Conservation (phyloP, 768 basidiomycete species). For the Cubamyces lactineus region DNA sequence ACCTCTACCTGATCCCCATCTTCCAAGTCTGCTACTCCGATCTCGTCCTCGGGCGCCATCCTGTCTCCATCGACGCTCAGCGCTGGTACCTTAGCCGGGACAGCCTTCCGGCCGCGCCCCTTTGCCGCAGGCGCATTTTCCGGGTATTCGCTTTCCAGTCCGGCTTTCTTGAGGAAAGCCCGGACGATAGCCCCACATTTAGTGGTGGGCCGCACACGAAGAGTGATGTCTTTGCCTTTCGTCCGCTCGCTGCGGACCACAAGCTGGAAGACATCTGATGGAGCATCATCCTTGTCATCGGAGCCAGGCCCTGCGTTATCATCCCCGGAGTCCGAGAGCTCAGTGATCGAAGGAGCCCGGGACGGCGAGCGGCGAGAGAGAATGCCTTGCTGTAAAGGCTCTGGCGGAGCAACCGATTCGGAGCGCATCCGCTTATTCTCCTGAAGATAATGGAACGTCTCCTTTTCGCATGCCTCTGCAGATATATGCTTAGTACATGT, state of each 20-base stretch:
- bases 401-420: conserved; percentile 29
- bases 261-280: conserved; percentile 61
- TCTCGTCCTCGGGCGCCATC: conserved; percentile 59
- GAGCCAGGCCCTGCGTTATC: conserved; percentile 25
- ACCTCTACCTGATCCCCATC: conserved; percentile 83
- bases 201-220: conserved; percentile 75
- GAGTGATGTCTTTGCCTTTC: conserved; percentile 59
- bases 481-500: background rate
- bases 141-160: conserved; percentile 56
- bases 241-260: conserved; percentile 60
- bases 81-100: conserved; percentile 45
- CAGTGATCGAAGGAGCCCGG: conserved; percentile 19
- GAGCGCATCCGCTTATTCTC: conserved; percentile 36
- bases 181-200: conserved; percentile 76
- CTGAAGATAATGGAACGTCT: conserved; percentile 66
- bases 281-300: conserved; percentile 36
- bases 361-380: conserved; percentile 15
- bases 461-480: conserved; percentile 67
- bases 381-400: background rate
- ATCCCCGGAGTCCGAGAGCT: conserved; percentile 33
- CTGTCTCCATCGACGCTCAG: conserved; percentile 74
- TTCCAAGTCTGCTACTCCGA: conserved; percentile 71
- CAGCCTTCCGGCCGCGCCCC: conserved; percentile 38
- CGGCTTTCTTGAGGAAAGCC: conserved; percentile 73
- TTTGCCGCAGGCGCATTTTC: conserved; percentile 33